Percentiles rank a stretch among this genome's conserved stretches.
Conservation (phyloP, 768 basidiomycete genomes). For the Lyophyllum shimeji region DNA sequence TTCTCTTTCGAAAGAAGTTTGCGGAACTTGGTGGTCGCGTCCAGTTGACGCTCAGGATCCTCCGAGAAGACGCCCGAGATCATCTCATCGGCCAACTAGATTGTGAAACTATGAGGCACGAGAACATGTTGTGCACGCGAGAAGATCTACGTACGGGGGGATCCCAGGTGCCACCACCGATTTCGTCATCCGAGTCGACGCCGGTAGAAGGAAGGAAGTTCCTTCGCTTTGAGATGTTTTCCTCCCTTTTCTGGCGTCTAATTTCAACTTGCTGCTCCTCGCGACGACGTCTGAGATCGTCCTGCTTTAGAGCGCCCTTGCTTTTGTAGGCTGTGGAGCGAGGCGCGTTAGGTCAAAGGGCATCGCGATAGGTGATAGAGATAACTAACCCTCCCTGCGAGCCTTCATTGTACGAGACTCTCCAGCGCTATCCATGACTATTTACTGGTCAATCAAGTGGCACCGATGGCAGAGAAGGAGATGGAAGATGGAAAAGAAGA, state of each 20-base stretch:
- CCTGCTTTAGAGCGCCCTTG: conserved; percentile 85
- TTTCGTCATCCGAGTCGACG: conserved; percentile 92
- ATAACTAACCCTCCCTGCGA: conserved; percentile 66
- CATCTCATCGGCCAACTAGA: conserved; percentile 87
- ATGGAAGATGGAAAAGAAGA: conserved; percentile 31
- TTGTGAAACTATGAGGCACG: conserved; percentile 15
- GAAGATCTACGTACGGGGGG: conserved; percentile 56
- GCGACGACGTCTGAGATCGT: conserved; percentile 92
- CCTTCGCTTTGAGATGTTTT: conserved; percentile 96
- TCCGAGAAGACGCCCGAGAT: conserved; percentile 90
- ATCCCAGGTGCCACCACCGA: conserved; percentile 69
- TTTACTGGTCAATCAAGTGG: conserved; percentile 21
- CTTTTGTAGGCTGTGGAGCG: conserved; percentile 76
- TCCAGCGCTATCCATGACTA: conserved; percentile 39
- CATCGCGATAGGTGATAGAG: conserved; percentile 25
- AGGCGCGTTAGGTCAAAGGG: conserved; percentile 37
- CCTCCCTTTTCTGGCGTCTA: conserved; percentile 96
- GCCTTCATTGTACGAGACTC: conserved; percentile 74
- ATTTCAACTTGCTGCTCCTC: conserved; percentile 99
- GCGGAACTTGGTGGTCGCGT: conserved; percentile 97
- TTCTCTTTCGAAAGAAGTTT: conserved; percentile 99
- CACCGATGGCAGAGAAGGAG: conserved; percentile 20
- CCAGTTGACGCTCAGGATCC: conserved; percentile 87
- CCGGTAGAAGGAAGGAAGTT: conserved; percentile 80
- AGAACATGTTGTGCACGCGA: conserved; percentile 9